Evolutionary conservation across 805 yeast genomes (phyloP).

Genomic region (Schizosaccharomyces lindneri): DNA sequence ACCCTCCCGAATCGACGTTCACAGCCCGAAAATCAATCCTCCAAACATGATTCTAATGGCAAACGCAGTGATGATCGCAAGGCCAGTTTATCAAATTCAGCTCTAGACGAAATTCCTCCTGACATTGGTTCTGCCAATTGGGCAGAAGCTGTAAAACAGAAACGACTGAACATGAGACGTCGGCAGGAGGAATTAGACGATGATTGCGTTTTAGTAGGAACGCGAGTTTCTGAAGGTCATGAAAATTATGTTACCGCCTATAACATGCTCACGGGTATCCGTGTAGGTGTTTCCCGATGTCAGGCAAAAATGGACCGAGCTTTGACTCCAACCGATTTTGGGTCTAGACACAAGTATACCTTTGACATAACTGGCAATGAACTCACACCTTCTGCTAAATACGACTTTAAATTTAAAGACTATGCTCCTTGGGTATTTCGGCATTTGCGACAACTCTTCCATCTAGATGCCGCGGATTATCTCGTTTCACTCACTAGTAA

Average conservation of each 20-base stretch:
- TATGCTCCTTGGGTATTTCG: conserved; percentile 87
- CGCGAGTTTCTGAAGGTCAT: conserved; percentile 76
- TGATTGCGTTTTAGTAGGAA: conserved; percentile 39
- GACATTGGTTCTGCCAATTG: neutral
- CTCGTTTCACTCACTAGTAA: conserved; percentile 77
- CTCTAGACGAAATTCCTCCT: neutral
- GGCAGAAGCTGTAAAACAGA: neutral
- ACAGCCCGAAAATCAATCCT: neutral
- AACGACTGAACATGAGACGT: neutral
- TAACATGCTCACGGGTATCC: conserved; percentile 88
- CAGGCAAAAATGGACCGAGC: conserved; percentile 57
- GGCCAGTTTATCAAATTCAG: neutral
- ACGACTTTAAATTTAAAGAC: conserved; percentile 90
- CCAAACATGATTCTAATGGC: neutral
- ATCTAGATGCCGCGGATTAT: conserved; percentile 88
- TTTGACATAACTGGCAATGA: conserved; percentile 68
- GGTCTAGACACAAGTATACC: conserved; percentile 47
- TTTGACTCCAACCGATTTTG: conserved; percentile 46
- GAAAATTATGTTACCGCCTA: conserved; percentile 83
- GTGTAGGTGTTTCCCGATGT: conserved; percentile 82
- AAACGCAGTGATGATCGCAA: neutral
- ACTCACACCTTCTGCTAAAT: conserved; percentile 75
- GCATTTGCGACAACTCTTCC: conserved; percentile 53
- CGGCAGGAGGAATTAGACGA: conserved; percentile 11
- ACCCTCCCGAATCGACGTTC: neutral